These are phyloP conservation scores for Trichoderma koningii DNA, from an alignment of 2,329 filamentous ascomycete genomes.

Conservation along the genomic window DNA sequence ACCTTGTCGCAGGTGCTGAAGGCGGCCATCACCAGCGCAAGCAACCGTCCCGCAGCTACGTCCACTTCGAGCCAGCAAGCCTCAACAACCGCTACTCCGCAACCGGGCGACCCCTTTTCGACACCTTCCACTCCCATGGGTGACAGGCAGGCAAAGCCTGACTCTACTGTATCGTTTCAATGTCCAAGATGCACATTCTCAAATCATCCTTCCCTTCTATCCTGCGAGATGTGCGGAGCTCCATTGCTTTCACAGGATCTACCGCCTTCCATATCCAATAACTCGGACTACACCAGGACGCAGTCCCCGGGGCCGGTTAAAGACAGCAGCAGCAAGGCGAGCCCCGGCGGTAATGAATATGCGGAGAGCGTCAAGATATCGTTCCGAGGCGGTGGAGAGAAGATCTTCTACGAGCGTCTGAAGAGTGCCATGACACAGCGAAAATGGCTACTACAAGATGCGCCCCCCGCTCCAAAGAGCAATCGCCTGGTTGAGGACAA, in stretches of 20 bases:
- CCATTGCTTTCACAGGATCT: slow-evolving; percentile 62
- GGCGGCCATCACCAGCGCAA: slow-evolving; percentile 76
- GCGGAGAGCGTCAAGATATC: slow-evolving; percentile 85
- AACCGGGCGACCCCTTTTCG: neutral
- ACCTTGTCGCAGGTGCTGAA: slow-evolving; percentile 80
- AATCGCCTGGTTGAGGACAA: slow-evolving; percentile 44
- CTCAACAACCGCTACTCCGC: neutral
- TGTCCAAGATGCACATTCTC: slow-evolving; percentile 92
- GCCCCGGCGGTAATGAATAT: slow-evolving; percentile 52
- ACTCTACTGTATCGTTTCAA: slow-evolving; percentile 49
- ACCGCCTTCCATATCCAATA: slow-evolving; percentile 38
- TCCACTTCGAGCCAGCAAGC: neutral
- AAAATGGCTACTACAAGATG: slow-evolving; percentile 91
- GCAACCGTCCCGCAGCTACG: slow-evolving; percentile 49
- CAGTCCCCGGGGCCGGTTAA: slow-evolving; percentile 80
- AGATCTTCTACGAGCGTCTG: slow-evolving; percentile 84
- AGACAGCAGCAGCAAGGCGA: slow-evolving; percentile 37
- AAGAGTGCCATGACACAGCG: slow-evolving; percentile 87
- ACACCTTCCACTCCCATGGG: neutral
- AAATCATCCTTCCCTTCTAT: slow-evolving; percentile 82
- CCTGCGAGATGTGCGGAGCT: slow-evolving; percentile 90
- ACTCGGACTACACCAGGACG: slow-evolving; percentile 48
- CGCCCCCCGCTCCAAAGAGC: slow-evolving; percentile 79
- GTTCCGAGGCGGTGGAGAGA: slow-evolving; percentile 85
- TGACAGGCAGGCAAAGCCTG: neutral